Conservation (phyloP, 345 rosid species). For the Excoecaria agallocha region DNA sequence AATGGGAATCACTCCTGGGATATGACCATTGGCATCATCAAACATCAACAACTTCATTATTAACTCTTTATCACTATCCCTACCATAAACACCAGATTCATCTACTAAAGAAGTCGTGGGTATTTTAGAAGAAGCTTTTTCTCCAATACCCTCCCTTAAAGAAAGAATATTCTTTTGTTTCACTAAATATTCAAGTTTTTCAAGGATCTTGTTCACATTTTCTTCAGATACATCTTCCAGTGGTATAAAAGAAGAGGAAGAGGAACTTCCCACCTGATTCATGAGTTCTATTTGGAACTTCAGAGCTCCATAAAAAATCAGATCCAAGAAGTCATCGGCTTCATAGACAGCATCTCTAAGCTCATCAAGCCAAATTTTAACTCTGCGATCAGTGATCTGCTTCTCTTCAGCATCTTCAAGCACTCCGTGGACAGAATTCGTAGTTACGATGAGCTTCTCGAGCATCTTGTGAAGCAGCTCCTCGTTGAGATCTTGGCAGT, state of each 20-base stretch:
- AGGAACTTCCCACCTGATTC: neutral
- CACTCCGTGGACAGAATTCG: neutral
- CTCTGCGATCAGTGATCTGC: neutral
- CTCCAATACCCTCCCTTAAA: neutral
- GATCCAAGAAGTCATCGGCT: neutral
- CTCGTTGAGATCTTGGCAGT: neutral
- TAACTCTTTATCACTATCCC: neutral
- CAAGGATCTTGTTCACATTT: neutral
- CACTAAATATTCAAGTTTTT: neutral
- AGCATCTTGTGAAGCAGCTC: neutral
- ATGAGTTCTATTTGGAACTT: neutral
- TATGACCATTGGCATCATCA: neutral
- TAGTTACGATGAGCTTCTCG: neutral
- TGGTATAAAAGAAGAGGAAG: neutral
- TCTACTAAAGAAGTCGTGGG: neutral
- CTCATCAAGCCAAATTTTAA: neutral
- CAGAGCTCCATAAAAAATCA: neutral
- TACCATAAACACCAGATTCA: neutral
- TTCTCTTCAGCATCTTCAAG: neutral
- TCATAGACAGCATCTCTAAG: neutral
- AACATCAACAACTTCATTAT: neutral
- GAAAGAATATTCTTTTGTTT: neutral
- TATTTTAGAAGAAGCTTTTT: neutral
- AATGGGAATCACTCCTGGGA: neutral
- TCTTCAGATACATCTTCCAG: too few species aligned